Evolutionary conservation across 2,329 filamentous ascomycete genomes (phyloP).

Genomic region (Colletotrichum viniferum): DNA sequence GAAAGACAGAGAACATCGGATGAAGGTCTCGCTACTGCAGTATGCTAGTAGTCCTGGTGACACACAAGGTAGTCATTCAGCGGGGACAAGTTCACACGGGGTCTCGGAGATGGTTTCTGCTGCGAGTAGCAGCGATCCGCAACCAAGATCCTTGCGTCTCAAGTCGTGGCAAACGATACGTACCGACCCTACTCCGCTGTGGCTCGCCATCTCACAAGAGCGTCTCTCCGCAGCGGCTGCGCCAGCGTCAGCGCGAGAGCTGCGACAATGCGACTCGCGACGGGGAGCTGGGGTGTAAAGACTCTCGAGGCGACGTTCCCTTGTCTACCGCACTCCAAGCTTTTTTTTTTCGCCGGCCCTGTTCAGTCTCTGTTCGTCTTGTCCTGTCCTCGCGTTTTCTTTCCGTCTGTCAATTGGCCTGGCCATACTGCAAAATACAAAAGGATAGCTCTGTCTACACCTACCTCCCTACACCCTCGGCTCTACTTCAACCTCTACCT

Average conservation of each 20-base stretch:
- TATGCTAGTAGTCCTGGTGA: neutral
- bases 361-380: constrained; percentile 8
- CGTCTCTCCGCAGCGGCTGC: neutral
- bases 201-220: neutral
- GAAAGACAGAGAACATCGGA: neutral
- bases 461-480: neutral
- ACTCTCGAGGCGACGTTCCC: constrained; percentile 19
- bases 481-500: neutral
- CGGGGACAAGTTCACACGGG: neutral
- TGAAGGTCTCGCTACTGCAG: neutral
- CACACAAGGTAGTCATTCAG: neutral
- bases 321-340: constrained; percentile 19
- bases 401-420: constrained; percentile 20
- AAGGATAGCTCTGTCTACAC: constrained; percentile 14
- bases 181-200: neutral
- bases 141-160: neutral
- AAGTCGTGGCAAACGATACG: neutral
- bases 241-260: neutral
- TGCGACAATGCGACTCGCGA: neutral
- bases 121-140: neutral
- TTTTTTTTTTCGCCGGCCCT: constrained; percentile 19
- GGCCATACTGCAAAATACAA: constrained; percentile 5
- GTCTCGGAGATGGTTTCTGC: neutral
- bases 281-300: neutral
- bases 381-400: constrained; percentile 10